A percentile compares a stretch with the other conserved stretches of the same genome.
phyloP scores from a whole-genome alignment of 2,329 filamentous ascomycete species.

The Apiospora kogelbergensis region DNA sequence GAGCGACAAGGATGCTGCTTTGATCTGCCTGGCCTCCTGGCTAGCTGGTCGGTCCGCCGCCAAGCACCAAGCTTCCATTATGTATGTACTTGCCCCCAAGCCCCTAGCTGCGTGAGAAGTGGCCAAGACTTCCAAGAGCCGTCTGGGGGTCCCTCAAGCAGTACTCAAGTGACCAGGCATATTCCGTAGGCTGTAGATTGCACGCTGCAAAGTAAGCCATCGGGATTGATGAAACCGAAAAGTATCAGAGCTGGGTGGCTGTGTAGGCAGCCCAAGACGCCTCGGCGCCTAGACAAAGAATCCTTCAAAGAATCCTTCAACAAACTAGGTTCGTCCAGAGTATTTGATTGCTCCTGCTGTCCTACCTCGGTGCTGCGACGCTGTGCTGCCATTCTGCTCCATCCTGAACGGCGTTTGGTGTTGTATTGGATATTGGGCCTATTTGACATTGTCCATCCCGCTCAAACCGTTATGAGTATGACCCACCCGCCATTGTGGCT shows the following conservation, averaged over 20 bases:
- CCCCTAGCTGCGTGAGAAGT: background rate
- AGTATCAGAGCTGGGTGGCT: background rate
- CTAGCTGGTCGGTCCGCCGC: background rate
- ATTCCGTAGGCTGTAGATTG: background rate
- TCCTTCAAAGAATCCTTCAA: background rate
- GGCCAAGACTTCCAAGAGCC: background rate
- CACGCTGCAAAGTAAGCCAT: background rate
- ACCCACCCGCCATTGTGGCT: background rate
- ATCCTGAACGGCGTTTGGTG: background rate
- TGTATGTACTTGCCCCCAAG: no score
- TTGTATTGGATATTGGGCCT: background rate
- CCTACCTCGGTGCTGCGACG: background rate
- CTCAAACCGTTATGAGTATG: constrained; percentile 7
- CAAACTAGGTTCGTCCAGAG: background rate
- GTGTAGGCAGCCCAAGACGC: background rate
- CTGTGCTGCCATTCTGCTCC: background rate
- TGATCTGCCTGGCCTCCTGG: constrained; percentile 6
- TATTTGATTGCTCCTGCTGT: background rate
- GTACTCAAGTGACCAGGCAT: background rate
- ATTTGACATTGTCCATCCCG: constrained; percentile 3
- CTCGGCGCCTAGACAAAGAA: background rate
- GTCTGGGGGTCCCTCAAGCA: background rate
- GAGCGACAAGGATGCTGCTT: background rate
- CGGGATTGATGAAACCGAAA: background rate
- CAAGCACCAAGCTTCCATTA: background rate